A percentile compares a stretch with the other conserved stretches of the same genome.
phyloP scores from a whole-genome alignment of 805 yeast genomes.

The Ogataea minuta region DNA sequence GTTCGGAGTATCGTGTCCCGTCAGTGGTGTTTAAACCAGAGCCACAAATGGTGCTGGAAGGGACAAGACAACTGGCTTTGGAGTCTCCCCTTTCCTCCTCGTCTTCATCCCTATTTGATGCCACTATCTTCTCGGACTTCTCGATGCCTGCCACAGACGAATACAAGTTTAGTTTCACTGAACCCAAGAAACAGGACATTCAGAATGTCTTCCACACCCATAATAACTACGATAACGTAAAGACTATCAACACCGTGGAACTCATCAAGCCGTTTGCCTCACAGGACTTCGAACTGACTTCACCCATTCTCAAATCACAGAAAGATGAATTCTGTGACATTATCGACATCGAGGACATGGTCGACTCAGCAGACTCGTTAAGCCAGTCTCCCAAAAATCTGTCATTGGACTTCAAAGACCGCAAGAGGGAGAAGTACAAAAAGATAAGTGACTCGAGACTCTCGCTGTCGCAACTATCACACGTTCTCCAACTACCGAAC shows the following conservation, averaged over 20 bases:
- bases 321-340: conserved; percentile 2
- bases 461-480: conserved; percentile 54
- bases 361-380: conserved; percentile 1
- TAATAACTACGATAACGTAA: conserved; percentile 16
- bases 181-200: conserved; percentile 4
- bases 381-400: conserved; percentile 7
- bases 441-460: conserved; percentile 49
- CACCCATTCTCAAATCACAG: conserved; percentile 24
- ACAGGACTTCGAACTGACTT: conserved; percentile 2
- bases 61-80: conserved; percentile 1
- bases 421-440: conserved; percentile 20
- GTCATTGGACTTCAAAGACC: conserved; percentile 6
- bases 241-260: conserved; percentile 24
- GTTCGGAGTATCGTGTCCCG: conserved; percentile 1
- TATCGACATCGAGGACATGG: neutral
- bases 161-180: conserved; percentile 7
- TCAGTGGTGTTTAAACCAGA: neutral
- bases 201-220: conserved; percentile 7
- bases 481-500: conserved; percentile 47
- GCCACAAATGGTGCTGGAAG: neutral
- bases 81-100: conserved; percentile 24
- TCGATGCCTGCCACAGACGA: conserved; percentile 16
- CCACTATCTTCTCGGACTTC: conserved; percentile 14
- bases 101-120: conserved; percentile 20
- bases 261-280: conserved; percentile 21